A percentile compares a stretch with the other conserved stretches of the same genome.
Evolutionary conservation across 2,329 filamentous ascomycete genomes (phyloP).

Genomic region (Lasiodiplodia sp.): DNA sequence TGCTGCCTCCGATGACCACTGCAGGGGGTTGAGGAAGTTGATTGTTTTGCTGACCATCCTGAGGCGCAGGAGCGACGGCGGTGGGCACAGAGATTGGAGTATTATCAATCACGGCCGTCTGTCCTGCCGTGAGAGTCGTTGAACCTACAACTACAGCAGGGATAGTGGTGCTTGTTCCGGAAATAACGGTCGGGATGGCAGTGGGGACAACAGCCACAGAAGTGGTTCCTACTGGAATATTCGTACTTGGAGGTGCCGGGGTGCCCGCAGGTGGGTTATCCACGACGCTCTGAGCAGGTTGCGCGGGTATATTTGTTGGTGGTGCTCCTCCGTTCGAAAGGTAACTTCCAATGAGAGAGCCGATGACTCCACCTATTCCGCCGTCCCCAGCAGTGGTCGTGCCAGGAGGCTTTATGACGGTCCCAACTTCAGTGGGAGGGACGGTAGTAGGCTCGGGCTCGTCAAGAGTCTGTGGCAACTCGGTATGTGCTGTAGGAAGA

Average conservation of each 20-base stretch:
- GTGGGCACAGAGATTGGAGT: constrained; percentile 15
- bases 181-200: constrained; percentile 3
- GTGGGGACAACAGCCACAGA: constrained; percentile 8
- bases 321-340: neutral
- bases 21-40: constrained; percentile 36
- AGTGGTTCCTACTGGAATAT: constrained; percentile 14
- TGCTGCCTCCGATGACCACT: constrained; percentile 40
- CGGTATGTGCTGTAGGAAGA: neutral
- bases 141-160: constrained; percentile 16
- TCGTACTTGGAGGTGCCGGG: neutral
- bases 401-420: neutral
- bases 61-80: neutral
- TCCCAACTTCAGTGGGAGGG: constrained; percentile 8
- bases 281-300: neutral
- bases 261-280: constrained; percentile 1
- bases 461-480: neutral
- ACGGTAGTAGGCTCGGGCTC: neutral
- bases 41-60: neutral
- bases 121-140: neutral
- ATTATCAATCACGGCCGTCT: constrained; percentile 5
- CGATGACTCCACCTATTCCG: constrained; percentile 15
- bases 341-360: constrained; percentile 15
- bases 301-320: neutral
- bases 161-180: constrained; percentile 12
- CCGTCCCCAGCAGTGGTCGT: neutral